phyloP scores from a whole-genome alignment of 2,329 filamentous ascomycete genomes.

The Ophiocordyceps camponoti-leonardi region DNA sequence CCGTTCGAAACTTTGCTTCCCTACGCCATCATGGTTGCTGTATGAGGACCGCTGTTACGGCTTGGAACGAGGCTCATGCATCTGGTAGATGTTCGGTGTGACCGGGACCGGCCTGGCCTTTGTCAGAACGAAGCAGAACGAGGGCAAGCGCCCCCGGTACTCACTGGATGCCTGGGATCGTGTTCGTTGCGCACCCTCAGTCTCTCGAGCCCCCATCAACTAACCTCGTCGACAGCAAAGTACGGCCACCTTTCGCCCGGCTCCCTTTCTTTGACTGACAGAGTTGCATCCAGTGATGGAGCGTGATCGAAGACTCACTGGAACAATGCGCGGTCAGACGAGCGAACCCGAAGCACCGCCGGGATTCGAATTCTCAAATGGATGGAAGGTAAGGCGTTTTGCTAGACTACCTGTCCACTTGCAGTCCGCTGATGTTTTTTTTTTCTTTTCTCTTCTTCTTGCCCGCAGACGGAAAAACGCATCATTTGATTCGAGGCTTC shows the following conservation, averaged over 20 bases:
- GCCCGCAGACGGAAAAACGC: slow-evolving; percentile 30
- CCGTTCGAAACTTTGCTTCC: slow-evolving; percentile 48
- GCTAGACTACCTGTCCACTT: not conserved
- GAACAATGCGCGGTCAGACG: slow-evolving; percentile 38
- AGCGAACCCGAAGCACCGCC: slow-evolving; percentile 35
- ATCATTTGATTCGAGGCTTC: not conserved
- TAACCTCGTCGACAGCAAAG: slow-evolving; percentile 32
- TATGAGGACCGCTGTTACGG: slow-evolving; percentile 20
- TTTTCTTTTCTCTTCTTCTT: too few relatives aligned
- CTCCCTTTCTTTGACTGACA: not conserved
- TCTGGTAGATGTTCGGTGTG: slow-evolving; percentile 42
- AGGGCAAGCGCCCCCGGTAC: slow-evolving; percentile 41
- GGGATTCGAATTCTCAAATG: slow-evolving; percentile 46
- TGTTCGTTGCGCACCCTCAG: slow-evolving; percentile 20
- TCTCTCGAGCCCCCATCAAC: slow-evolving; percentile 1
- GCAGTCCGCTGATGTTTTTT: not conserved
- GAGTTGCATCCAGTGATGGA: slow-evolving; percentile 39
- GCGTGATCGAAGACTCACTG: slow-evolving; percentile 43
- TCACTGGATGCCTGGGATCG: slow-evolving; percentile 46
- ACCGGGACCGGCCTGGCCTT: slow-evolving; percentile 40
- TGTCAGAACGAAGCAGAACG: slow-evolving; percentile 39
- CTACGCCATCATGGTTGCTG: slow-evolving; percentile 45
- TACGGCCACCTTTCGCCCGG: slow-evolving; percentile 12
- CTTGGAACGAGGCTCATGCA: slow-evolving; percentile 8
- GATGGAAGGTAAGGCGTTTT: slow-evolving; percentile 37